phyloP scores from a whole-genome alignment of 1,284 basidiomycete genomes.

The Ceratobasidium sp. region DNA sequence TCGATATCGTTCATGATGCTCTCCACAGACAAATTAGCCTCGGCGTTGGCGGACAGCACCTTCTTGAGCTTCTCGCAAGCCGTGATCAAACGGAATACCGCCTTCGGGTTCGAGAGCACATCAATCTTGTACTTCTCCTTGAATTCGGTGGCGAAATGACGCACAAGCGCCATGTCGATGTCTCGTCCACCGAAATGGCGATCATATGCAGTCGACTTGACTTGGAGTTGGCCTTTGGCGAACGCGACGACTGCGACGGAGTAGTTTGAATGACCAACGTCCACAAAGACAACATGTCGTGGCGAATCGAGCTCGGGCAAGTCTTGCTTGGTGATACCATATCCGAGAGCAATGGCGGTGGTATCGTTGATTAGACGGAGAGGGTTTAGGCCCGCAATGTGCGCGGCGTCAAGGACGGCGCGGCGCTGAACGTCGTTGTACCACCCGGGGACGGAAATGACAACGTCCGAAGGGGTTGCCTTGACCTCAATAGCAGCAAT shows the following conservation, averaged over 20 bases:
- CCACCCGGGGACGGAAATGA: slow-evolving; percentile 95
- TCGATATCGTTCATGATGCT: slow-evolving; percentile 93
- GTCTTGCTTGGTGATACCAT: slow-evolving; percentile 96
- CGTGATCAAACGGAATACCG: slow-evolving; percentile 86
- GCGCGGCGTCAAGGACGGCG: slow-evolving; percentile 87
- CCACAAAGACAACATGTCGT: slow-evolving; percentile 89
- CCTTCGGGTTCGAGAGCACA: slow-evolving; percentile 89
- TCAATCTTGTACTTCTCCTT: slow-evolving; percentile 95
- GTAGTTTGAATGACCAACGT: slow-evolving; percentile 91
- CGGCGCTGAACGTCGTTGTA: slow-evolving; percentile 92
- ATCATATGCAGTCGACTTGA: slow-evolving; percentile 90
- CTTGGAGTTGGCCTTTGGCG: slow-evolving; percentile 88
- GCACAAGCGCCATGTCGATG: slow-evolving; percentile 88
- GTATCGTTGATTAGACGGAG: slow-evolving; percentile 96
- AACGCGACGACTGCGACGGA: slow-evolving; percentile 89
- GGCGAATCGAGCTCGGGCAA: slow-evolving; percentile 84
- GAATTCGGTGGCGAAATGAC: slow-evolving; percentile 91
- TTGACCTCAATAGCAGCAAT: slow-evolving; percentile 87
- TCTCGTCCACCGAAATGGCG: slow-evolving; percentile 92
- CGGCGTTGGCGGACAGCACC: slow-evolving; percentile 83
- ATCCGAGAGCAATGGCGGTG: slow-evolving; percentile 92
- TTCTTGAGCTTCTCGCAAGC: slow-evolving; percentile 83
- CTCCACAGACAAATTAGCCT: slow-evolving; percentile 90
- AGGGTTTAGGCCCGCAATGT: slow-evolving; percentile 87
- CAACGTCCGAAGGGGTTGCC: slow-evolving; percentile 85